Conservation (phyloP, 2,329 filamentous ascomycete genomes). For the Cladobotryum mycophilum region DNA sequence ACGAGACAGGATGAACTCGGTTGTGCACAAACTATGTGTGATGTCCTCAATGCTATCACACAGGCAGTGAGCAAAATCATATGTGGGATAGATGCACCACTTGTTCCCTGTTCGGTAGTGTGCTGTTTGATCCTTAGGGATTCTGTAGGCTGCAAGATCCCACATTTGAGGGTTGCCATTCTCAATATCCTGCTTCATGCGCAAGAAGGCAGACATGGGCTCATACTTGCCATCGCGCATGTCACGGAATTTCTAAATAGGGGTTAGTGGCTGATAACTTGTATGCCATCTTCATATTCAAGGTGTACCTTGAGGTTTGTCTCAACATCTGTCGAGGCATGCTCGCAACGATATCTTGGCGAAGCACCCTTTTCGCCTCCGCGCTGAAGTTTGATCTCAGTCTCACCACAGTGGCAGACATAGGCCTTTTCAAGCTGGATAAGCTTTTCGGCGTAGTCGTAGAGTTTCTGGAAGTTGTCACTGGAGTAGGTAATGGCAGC, state of each 20-base stretch:
- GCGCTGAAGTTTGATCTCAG: conserved; percentile 79
- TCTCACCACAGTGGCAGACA: conserved; percentile 80
- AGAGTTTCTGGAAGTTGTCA: conserved; percentile 84
- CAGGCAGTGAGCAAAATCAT: conserved; percentile 52
- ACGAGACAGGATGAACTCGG: conserved; percentile 79
- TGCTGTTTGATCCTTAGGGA: conserved; percentile 61
- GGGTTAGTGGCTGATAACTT: no score
- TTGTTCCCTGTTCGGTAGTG: conserved; percentile 75
- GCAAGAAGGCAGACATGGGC: conserved; percentile 73
- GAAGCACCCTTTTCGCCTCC: conserved; percentile 66
- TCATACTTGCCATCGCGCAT: conserved; percentile 92
- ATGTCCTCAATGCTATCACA: conserved; percentile 91
- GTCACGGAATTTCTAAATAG: conserved; percentile 62
- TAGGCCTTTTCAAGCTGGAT: conserved; percentile 68
- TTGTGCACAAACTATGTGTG: conserved; percentile 88
- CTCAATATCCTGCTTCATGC: conserved; percentile 87
- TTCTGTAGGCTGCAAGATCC: conserved; percentile 87
- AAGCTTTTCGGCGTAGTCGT: conserved; percentile 81
- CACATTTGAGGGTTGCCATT: conserved; percentile 92
- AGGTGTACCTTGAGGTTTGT: conserved; percentile 54
- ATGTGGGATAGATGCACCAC: conserved; percentile 47
- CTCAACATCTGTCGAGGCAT: conserved; percentile 68
- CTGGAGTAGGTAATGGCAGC: conserved; percentile 77
- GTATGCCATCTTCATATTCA: no score
- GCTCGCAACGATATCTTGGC: conserved; percentile 71